Conservation (phyloP, 2,329 filamentous ascomycete genomes). For the Ilyonectria sp. region DNA sequence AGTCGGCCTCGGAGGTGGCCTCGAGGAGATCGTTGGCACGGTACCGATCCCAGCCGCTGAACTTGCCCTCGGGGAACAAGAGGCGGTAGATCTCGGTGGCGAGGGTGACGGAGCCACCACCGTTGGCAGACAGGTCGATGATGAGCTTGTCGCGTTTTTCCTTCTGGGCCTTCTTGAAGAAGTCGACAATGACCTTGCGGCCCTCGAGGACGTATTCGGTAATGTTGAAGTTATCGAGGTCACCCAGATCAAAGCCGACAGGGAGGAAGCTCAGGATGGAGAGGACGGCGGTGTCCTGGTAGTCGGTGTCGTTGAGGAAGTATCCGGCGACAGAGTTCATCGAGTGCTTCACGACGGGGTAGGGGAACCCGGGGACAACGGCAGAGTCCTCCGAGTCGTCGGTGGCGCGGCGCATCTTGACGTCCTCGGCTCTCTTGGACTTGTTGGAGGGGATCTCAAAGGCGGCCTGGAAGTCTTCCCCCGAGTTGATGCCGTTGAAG, state of each 20-base stretch:
- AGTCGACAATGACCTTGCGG: slow-evolving; percentile 35
- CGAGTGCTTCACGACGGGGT: slow-evolving; percentile 37
- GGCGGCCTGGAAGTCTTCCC: slow-evolving; percentile 40
- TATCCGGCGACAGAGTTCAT: slow-evolving; percentile 35
- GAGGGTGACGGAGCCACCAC: slow-evolving; percentile 41
- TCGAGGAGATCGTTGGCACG: slow-evolving; percentile 42
- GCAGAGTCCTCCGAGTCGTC: background rate
- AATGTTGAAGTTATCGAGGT: slow-evolving; percentile 14
- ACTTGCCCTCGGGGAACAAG: slow-evolving; percentile 41
- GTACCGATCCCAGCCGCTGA: slow-evolving; percentile 38
- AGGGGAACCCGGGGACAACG: slow-evolving; percentile 31
- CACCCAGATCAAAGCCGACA: slow-evolving; percentile 24
- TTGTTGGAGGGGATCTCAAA: slow-evolving; percentile 37
- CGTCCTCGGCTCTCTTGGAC: slow-evolving; percentile 2
- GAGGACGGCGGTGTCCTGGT: slow-evolving; percentile 43
- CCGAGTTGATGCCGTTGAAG: slow-evolving; percentile 40
- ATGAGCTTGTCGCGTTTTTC: slow-evolving; percentile 45
- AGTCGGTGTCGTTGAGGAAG: slow-evolving; percentile 37
- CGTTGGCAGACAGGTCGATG: slow-evolving; percentile 44
- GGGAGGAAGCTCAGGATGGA: slow-evolving; percentile 45
- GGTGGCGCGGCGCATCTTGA: slow-evolving; percentile 30
- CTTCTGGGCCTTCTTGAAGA: slow-evolving; percentile 39
- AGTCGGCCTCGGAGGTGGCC: slow-evolving; percentile 37
- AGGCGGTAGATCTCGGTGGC: slow-evolving; percentile 41
- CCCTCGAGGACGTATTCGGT: slow-evolving; percentile 38